A percentile compares a stretch with the other conserved stretches of the same genome.
These are phyloP conservation scores for Tulasnella sp. DNA, from an alignment of 768 basidiomycete genomes.

Conservation along the genomic window DNA sequence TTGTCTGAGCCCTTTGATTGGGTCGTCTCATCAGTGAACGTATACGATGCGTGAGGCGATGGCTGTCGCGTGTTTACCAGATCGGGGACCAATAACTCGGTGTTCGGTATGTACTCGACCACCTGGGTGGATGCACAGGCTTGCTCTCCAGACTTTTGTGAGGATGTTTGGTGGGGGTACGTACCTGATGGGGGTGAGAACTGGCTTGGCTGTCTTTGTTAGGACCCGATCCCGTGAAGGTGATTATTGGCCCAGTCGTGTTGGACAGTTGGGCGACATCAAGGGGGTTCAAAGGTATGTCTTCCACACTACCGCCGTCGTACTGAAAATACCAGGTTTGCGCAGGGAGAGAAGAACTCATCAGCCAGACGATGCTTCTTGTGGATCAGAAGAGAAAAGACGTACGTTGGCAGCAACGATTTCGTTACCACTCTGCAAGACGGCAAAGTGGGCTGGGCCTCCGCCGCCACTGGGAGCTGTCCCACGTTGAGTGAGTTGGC, in stretches of 20 bases:
- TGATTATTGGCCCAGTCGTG: not conserved
- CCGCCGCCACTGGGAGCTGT: slow-evolving; percentile 3
- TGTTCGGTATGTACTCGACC: not conserved
- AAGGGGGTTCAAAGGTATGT: not conserved
- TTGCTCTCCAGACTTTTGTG: not conserved
- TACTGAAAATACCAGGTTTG: not conserved
- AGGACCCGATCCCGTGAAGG: slow-evolving; percentile 16
- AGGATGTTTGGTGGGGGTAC: not conserved
- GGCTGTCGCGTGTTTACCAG: not conserved
- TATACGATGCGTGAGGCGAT: not conserved
- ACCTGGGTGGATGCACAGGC: not conserved
- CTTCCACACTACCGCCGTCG: not conserved
- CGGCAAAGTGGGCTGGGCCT: slow-evolving; percentile 13
- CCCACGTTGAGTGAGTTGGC: not conserved
- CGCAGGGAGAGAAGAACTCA: too few relatives aligned
- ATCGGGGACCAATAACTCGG: slow-evolving; percentile 3
- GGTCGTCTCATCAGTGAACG: not conserved
- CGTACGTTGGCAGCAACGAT: slow-evolving; percentile 15
- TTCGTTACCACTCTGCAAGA: slow-evolving; percentile 10
- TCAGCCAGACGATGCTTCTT: not conserved
- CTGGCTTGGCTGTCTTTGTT: slow-evolving; percentile 12
- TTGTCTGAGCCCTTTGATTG: slow-evolving; percentile 18
- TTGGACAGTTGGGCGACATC: not conserved
- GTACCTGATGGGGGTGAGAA: slow-evolving; percentile 19
- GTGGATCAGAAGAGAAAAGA: not conserved